Evolutionary conservation across 2,329 filamentous ascomycete genomes (phyloP).

Genomic region (Pyricularia pennisetigena): DNA sequence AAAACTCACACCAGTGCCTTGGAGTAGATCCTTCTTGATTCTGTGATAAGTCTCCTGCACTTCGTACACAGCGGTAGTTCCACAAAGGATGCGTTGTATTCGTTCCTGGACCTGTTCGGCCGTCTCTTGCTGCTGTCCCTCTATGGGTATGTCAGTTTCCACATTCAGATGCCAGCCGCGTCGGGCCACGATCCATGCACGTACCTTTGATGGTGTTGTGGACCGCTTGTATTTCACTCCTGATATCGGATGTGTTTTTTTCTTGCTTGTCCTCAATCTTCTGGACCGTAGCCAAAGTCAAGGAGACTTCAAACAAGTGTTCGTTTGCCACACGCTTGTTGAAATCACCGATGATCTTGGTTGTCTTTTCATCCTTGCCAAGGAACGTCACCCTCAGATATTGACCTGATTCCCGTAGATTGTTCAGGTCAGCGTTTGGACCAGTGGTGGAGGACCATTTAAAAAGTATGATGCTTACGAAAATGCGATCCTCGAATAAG

Average conservation of each 20-base stretch:
- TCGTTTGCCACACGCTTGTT: not conserved
- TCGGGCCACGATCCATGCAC: not conserved
- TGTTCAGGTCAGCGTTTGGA: not conserved
- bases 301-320: not conserved
- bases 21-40: not conserved
- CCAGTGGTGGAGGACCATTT: too few relatives aligned
- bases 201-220: not conserved
- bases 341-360: not conserved
- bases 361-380: not conserved
- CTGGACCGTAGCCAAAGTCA: not conserved
- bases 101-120: not conserved
- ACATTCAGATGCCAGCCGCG: not conserved
- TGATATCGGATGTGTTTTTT: not conserved
- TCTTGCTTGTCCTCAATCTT: not conserved
- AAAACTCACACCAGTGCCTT: not conserved
- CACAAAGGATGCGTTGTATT: not conserved
- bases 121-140: not conserved
- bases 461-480: not conserved
- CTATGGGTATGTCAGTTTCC: not conserved
- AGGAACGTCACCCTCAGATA: not conserved
- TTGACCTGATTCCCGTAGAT: not conserved
- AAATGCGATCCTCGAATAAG: not conserved
- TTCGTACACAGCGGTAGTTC: not conserved
- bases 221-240: not conserved
- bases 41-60: not conserved